These are phyloP conservation scores for Podaxis sp. DNA, from an alignment of 768 basidiomycete species.

Conservation along the genomic window DNA sequence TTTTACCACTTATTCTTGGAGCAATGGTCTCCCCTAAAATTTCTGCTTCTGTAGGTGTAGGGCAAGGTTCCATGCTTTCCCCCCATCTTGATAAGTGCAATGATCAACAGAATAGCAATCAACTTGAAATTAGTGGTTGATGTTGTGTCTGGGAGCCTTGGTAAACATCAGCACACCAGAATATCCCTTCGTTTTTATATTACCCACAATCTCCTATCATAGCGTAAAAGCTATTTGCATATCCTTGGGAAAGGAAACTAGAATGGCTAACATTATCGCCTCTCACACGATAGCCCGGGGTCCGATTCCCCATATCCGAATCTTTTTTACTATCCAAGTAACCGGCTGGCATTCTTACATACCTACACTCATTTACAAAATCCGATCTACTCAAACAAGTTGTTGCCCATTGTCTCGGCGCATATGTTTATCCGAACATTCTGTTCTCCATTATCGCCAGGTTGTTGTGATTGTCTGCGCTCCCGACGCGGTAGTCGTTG, in stretches of 20 bases:
- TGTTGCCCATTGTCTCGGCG: neutral
- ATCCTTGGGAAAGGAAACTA: no score
- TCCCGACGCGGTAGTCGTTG: constrained; percentile 35
- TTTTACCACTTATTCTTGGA: no score
- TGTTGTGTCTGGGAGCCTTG: neutral
- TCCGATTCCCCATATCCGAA: constrained; percentile 19
- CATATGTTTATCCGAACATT: neutral
- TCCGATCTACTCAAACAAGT: neutral
- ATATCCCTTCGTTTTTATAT: no score
- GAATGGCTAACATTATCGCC: constrained; percentile 16
- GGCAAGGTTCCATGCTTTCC: no score
- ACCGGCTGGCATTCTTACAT: neutral
- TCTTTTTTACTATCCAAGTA: neutral
- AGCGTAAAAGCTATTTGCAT: no score
- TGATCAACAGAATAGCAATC: no score
- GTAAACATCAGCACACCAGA: no score
- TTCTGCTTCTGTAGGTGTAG: no score
- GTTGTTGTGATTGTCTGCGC: constrained; percentile 35
- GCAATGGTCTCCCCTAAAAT: no score
- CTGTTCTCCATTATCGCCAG: constrained; percentile 28
- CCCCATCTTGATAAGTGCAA: no score
- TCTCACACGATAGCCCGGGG: constrained; percentile 17
- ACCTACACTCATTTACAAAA: neutral
- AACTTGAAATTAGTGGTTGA: no score
- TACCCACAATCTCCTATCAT: no score